Evolutionary conservation across 768 basidiomycete species (phyloP).

Genomic region (Mycena chlorophos): DNA sequence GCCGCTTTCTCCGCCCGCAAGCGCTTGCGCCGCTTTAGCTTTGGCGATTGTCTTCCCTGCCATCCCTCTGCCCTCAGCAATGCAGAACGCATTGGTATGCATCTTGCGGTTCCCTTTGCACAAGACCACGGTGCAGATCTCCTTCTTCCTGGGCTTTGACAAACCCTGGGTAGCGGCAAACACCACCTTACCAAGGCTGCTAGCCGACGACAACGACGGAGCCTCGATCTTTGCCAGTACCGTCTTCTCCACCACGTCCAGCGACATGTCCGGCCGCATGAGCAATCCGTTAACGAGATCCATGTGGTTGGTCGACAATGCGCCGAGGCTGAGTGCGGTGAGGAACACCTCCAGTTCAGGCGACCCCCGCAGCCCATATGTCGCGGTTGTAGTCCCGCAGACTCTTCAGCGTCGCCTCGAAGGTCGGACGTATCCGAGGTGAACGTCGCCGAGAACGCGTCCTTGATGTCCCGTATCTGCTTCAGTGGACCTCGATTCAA

Average conservation of each 20-base stretch:
- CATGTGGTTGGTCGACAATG: background rate
- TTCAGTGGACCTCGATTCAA: too few relatives aligned
- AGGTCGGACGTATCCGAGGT: background rate
- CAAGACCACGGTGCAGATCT: background rate
- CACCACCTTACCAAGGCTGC: background rate
- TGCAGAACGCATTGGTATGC: background rate
- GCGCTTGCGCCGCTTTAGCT: background rate
- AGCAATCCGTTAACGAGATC: background rate
- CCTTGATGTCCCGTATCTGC: background rate
- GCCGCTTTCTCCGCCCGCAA: background rate
- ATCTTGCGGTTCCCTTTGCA: background rate
- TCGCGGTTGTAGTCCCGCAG: background rate
- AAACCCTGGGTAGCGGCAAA: background rate
- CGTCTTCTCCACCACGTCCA: background rate
- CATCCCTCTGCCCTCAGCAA: constrained; percentile 31
- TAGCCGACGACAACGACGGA: background rate
- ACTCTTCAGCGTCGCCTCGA: background rate
- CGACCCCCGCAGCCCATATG: background rate
- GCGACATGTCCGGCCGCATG: background rate
- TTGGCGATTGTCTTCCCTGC: constrained; percentile 4
- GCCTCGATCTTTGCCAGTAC: background rate
- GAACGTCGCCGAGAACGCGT: background rate
- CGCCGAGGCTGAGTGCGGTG: background rate
- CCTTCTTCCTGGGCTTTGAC: background rate
- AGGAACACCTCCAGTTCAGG: background rate